These are phyloP conservation scores for Daldinia sp. DNA, from an alignment of 2,329 filamentous ascomycete genomes.

Conservation along the genomic window DNA sequence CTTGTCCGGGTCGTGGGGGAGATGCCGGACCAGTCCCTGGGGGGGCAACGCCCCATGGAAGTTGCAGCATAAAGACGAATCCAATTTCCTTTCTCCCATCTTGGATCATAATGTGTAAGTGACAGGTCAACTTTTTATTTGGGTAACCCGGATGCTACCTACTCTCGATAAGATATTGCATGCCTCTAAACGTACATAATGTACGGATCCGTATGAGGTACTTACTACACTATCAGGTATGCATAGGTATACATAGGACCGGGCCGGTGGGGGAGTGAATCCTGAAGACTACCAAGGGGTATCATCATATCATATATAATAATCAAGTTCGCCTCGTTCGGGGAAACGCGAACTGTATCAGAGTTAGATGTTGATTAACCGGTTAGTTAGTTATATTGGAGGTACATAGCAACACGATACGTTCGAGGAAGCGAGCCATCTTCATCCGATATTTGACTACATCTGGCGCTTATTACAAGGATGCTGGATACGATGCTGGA, in stretches of 20 bases:
- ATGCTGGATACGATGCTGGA: conserved; percentile 12
- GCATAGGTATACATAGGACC: too few relatives aligned
- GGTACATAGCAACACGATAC: neutral
- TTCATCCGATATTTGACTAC: conserved; percentile 15
- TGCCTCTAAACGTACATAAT: too few relatives aligned
- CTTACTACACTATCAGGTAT: neutral
- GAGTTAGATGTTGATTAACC: too few relatives aligned
- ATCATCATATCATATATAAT: neutral
- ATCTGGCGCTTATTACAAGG: conserved; percentile 22
- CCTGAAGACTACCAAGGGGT: neutral
- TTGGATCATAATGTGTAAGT: conserved; percentile 7
- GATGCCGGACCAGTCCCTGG: conserved; percentile 19
- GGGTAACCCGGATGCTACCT: neutral
- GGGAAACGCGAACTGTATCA: neutral
- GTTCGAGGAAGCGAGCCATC: conserved; percentile 7
- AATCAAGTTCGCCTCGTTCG: neutral
- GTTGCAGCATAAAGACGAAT: conserved; percentile 12
- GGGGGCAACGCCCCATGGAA: conserved; percentile 16
- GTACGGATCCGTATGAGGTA: too few relatives aligned
- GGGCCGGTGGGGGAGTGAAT: neutral
- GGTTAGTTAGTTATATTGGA: neutral
- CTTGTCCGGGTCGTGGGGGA: conserved; percentile 6
- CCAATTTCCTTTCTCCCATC: conserved; percentile 21
- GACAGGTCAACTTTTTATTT: conserved; percentile 10
- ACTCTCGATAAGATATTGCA: neutral